Conservation (phyloP, 2,329 filamentous ascomycete genomes). For the Penicillium sumatraense region DNA sequence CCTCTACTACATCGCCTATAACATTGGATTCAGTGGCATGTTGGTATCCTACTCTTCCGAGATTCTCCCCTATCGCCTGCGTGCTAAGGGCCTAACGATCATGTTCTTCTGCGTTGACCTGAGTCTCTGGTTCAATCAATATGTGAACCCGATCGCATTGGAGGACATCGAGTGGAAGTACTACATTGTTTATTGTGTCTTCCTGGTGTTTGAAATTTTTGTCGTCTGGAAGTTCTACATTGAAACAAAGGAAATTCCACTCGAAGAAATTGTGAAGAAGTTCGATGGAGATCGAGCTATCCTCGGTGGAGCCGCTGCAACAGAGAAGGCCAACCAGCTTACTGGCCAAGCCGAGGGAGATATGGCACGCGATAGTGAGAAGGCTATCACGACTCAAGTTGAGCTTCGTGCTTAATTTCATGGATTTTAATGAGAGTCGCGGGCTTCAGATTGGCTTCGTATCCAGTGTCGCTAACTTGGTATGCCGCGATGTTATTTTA, state of each 20-base stretch:
- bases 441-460: too few species aligned
- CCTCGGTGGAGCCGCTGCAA: constrained; percentile 16
- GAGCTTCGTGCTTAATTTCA: not conserved
- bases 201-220: constrained; percentile 35
- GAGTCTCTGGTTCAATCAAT: constrained; percentile 41
- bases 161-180: constrained; percentile 41
- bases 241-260: constrained; percentile 37
- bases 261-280: constrained; percentile 43
- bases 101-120: constrained; percentile 41
- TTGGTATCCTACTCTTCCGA: constrained; percentile 50
- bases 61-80: constrained; percentile 55
- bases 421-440: not conserved
- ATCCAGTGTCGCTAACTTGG: too few species aligned
- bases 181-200: constrained; percentile 44
- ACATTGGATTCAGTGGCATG: constrained; percentile 29
- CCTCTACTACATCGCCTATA: constrained; percentile 18
- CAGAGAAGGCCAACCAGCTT: constrained; percentile 16
- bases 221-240: constrained; percentile 42
- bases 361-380: constrained; percentile 8
- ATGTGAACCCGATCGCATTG: constrained; percentile 39
- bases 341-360: not conserved
- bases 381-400: constrained; percentile 14
- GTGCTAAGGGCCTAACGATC: constrained; percentile 52
- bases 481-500: too few species aligned
- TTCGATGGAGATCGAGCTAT: constrained; percentile 30